phyloP scores from a whole-genome alignment of 768 basidiomycete genomes.

The Xanthoconium stramineum region DNA sequence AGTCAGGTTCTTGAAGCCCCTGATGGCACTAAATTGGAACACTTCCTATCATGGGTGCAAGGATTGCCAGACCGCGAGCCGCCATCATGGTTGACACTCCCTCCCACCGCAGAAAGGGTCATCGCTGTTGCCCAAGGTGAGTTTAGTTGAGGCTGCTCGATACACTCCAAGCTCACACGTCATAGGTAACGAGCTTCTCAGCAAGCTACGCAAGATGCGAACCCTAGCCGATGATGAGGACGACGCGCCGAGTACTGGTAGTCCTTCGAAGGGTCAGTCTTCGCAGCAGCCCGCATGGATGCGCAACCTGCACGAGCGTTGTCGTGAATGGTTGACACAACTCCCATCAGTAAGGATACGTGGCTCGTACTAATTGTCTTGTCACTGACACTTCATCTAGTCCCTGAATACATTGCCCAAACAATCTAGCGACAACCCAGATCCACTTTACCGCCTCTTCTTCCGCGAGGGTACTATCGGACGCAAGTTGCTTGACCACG shows the following conservation, averaged over 20 bases:
- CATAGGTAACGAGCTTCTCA: conserved; percentile 74
- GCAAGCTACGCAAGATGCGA: conserved; percentile 91
- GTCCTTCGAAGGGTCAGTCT: conserved; percentile 59
- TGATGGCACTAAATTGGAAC: conserved; percentile 89
- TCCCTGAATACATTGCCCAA: conserved; percentile 62
- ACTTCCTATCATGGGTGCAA: conserved; percentile 89
- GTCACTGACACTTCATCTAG: conserved; percentile 35
- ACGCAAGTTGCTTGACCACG: conserved; percentile 69
- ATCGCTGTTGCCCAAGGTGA: conserved; percentile 90
- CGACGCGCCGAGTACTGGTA: conserved; percentile 46
- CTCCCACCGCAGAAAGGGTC: conserved; percentile 87
- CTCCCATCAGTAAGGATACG: conserved; percentile 63
- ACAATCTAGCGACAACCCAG: conserved; percentile 66
- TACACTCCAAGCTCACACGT: conserved; percentile 2
- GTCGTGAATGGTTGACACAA: conserved; percentile 76
- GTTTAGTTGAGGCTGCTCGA: conserved; percentile 7
- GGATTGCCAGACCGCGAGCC: conserved; percentile 89
- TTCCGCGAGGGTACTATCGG: conserved; percentile 84
- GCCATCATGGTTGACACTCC: conserved; percentile 91
- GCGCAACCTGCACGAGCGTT: conserved; percentile 77
- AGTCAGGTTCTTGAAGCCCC: conserved; percentile 65
- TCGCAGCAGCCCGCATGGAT: conserved; percentile 94
- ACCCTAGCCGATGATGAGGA: conserved; percentile 86
- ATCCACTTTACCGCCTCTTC: conserved; percentile 88
- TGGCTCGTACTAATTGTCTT: background rate